Percentiles rank a stretch among this genome's conserved stretches.
Evolutionary conservation across 345 rosid species (phyloP).

Genomic region (Fremontodendron californicum): DNA sequence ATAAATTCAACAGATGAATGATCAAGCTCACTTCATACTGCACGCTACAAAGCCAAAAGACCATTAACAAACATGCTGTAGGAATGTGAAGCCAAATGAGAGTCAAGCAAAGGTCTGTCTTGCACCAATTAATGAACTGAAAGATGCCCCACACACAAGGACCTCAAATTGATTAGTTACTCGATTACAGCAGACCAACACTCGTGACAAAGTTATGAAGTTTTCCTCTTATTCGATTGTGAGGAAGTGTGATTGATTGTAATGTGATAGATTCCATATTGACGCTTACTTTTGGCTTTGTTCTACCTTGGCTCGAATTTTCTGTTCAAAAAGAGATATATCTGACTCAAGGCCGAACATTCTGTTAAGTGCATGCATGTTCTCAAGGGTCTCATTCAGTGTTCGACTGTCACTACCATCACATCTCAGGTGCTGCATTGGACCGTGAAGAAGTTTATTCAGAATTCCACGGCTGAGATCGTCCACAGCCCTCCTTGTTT

Average conservation of each 20-base stretch:
- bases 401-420: constrained; percentile 78
- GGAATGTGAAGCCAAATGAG: constrained; percentile 7
- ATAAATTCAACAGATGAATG: constrained; percentile 12
- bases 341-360: constrained; percentile 90
- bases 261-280: background rate
- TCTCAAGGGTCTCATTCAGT: constrained; percentile 81
- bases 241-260: constrained; percentile 6
- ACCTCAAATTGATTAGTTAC: constrained; percentile 14
- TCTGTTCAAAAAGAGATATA: constrained; percentile 61
- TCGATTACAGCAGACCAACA: background rate
- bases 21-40: constrained; percentile 16
- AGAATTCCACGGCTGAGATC: constrained; percentile 91
- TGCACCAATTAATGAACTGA: constrained; percentile 26
- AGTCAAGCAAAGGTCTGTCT: constrained; percentile 21
- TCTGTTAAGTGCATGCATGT: constrained; percentile 96
- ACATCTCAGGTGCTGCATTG: constrained; percentile 97
- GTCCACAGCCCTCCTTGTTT: constrained; percentile 76
- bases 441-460: constrained; percentile 94
- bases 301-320: constrained; percentile 71
- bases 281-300: constrained; percentile 46
- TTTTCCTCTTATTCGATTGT: constrained; percentile 23
- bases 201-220: constrained; percentile 17
- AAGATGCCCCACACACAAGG: constrained; percentile 17
- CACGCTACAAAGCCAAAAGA: constrained; percentile 16
- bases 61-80: background rate